Conservation (phyloP, 1,284 basidiomycete species). For the Phellopilus nigrolimitatus region DNA sequence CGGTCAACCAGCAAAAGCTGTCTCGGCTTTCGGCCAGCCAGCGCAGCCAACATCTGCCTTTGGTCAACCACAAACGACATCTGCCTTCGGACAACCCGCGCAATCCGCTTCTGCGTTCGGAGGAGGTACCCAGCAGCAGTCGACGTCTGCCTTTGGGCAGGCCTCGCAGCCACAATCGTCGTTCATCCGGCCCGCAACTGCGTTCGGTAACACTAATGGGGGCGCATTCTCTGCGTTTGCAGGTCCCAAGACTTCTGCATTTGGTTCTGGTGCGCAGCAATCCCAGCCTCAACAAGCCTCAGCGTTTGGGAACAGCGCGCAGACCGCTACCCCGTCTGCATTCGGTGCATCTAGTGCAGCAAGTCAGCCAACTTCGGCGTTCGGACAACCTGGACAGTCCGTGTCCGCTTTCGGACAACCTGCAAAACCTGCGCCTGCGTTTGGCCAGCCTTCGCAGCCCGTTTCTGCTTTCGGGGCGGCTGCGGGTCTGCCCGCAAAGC, state of each 20-base stretch:
- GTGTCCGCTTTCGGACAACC: slow-evolving; percentile 36
- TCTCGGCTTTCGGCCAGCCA: slow-evolving; percentile 30
- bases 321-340: slow-evolving; percentile 25
- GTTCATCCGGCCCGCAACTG: slow-evolving; percentile 32
- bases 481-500: slow-evolving; percentile 23
- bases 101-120: slow-evolving; percentile 23
- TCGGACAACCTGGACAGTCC: slow-evolving; percentile 30
- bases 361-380: slow-evolving; percentile 28
- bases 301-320: too few relatives aligned
- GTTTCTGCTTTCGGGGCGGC: slow-evolving; percentile 27
- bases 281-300: slow-evolving; percentile 22
- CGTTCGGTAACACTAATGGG: slow-evolving; percentile 27
- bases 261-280: slow-evolving; percentile 27
- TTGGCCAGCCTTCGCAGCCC: slow-evolving; percentile 27
- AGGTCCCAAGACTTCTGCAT: slow-evolving; percentile 29
- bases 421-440: slow-evolving; percentile 23
- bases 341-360: slow-evolving; percentile 25
- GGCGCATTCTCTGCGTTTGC: slow-evolving; percentile 34
- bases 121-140: slow-evolving; percentile 22
- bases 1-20: slow-evolving; percentile 27
- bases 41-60: slow-evolving; percentile 31
- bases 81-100: slow-evolving; percentile 34
- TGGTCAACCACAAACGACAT: slow-evolving; percentile 32
- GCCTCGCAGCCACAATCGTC: slow-evolving; percentile 27
- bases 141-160: slow-evolving; percentile 31